Percentiles rank a stretch among this genome's conserved stretches.
Conservation (phyloP, 495 filamentous ascomycete species). For the Penicillium antarcticum region DNA sequence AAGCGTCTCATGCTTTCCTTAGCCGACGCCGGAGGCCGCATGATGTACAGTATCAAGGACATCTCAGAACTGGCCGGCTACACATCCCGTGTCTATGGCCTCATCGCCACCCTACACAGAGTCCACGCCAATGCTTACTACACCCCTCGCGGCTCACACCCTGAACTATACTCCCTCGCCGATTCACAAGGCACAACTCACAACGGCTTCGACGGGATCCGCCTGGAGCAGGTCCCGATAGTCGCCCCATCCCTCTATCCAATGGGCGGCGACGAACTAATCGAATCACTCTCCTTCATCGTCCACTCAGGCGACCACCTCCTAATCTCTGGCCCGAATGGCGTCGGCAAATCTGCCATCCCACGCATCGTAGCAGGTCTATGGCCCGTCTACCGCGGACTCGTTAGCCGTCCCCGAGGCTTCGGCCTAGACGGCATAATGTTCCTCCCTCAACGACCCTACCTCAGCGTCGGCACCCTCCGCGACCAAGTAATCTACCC, state of each 20-base stretch:
- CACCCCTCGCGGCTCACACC: constrained; percentile 57
- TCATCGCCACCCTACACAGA: constrained; percentile 91
- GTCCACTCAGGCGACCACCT: constrained; percentile 89
- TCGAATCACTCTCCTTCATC: constrained; percentile 82
- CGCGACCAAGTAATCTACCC: constrained; percentile 98
- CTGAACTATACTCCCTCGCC: constrained; percentile 81
- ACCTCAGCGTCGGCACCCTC: constrained; percentile 90
- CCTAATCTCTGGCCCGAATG: constrained; percentile 92
- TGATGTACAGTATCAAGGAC: constrained; percentile 99
- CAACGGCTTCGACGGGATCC: constrained; percentile 89
- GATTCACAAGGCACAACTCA: constrained; percentile 92
- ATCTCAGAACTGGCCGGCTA: constrained; percentile 94
- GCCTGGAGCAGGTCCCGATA: constrained; percentile 89
- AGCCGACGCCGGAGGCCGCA: constrained; percentile 91
- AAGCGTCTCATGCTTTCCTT: constrained; percentile 97
- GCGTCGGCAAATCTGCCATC: constrained; percentile 89
- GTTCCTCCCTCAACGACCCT: constrained; percentile 94
- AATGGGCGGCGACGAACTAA: constrained; percentile 83
- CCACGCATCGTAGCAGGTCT: constrained; percentile 86
- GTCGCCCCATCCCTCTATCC: constrained; percentile 80
- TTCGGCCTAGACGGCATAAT: constrained; percentile 89
- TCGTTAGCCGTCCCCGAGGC: constrained; percentile 79
- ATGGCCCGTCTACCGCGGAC: constrained; percentile 92
- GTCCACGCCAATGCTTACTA: constrained; percentile 89
- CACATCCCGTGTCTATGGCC: constrained; percentile 91